Base-by-base conservation (phyloP, 352 stramenopile genomes). In the Phytophthora ohioensis region DNA sequence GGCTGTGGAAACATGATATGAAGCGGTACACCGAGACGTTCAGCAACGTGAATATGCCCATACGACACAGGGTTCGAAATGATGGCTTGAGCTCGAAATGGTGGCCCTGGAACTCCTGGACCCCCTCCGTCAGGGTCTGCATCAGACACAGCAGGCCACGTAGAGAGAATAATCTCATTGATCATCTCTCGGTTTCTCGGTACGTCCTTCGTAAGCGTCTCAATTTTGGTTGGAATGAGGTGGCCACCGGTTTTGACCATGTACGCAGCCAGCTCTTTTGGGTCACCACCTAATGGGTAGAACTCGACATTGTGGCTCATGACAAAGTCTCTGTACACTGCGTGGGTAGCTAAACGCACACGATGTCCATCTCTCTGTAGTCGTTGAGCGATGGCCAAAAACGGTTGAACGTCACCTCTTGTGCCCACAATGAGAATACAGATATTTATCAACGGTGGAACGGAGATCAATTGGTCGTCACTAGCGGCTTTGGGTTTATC, bases 1-100 rank as follows among this genome's bases (percentile, higher is more conserved):
- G 92, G 93, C 69, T 97, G 87, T 2, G 90, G 88, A 56, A 97
- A 98, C 89, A 98, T 97, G 57, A 98, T 97, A 79, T 98, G 95
- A 34, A 98, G 75, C 17, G 93, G 93, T 5, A 98, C 90, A 2
- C 85, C 91, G 13, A 98, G 82, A 3, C 88, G 84, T 71, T 98
- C 94, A 2, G 92, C 93, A 1, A 97, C 92, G 75, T 98, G 92
- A 52, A 97, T 90, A 77, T 98, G 93, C n/a, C 91, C 93, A 41
- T 97, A 97, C 38, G 82, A 87, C 0, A 97, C 90, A 0, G 94
- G 93, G 67, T 98, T 98, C 12, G 91, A 82, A 71, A 98, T 98
- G 46, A 98, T 97, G 2, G 91, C 91, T 53, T 98, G 76, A 0
- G 93, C 92, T 58, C 85, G 84, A 68, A 98, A 98, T 0, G 88